These are phyloP conservation scores for Cryptosporidium andersoni DNA, from an alignment of 169 alveolate genomes.

Conservation along the genomic window DNA sequence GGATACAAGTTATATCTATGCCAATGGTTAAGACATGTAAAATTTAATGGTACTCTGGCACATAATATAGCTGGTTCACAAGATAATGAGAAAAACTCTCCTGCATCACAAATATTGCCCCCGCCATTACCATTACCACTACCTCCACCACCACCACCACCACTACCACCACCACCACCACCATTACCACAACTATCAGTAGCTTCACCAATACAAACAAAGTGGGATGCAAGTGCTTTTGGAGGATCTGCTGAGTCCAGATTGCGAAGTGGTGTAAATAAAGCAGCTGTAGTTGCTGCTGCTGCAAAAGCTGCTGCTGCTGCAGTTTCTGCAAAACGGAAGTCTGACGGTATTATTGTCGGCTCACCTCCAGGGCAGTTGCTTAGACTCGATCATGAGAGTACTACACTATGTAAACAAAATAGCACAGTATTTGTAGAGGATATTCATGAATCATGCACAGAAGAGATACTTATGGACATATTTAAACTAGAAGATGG, in stretches of 20 bases:
- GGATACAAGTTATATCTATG: slow-evolving; percentile 16
- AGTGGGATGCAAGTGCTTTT: too few relatives aligned
- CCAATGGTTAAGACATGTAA: slow-evolving; percentile 38
- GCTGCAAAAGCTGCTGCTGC: neutral
- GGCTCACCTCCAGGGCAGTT: too few relatives aligned
- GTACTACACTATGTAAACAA: neutral
- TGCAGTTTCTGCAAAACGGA: neutral
- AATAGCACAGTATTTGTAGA: slow-evolving; percentile 41
- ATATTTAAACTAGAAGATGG: slow-evolving; percentile 14
- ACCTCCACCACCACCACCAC: too few relatives aligned
- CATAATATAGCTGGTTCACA: too few relatives aligned
- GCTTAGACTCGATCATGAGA: neutral
- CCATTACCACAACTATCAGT: too few relatives aligned
- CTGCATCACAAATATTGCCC: too few relatives aligned
- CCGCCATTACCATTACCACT: too few relatives aligned
- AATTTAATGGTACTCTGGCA: neutral
- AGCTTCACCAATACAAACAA: too few relatives aligned
- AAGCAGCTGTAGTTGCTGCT: neutral
- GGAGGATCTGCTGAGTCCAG: neutral
- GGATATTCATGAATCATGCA: slow-evolving; percentile 9
- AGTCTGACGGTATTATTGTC: neutral
- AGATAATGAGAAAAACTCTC: neutral
- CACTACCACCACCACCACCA: too few relatives aligned
- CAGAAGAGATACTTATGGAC: slow-evolving; percentile 12
- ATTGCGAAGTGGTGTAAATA: neutral